A percentile compares a stretch with the other conserved stretches of the same genome.
Evolutionary conservation across 2,329 filamentous ascomycete species (phyloP).

Genomic region (Penicillium sp.): DNA sequence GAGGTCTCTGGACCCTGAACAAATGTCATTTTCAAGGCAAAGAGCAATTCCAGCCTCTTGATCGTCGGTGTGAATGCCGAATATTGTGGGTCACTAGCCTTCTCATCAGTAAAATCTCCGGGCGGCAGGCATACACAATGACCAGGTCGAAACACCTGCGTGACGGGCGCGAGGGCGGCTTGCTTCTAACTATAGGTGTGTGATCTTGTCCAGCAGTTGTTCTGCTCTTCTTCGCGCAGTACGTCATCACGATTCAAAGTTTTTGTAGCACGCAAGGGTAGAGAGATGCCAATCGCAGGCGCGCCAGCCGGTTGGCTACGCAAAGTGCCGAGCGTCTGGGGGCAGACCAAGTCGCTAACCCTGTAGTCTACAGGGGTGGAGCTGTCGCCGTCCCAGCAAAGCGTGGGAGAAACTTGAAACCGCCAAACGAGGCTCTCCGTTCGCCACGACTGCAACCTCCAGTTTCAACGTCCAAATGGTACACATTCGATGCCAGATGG

Average conservation of each 20-base stretch:
- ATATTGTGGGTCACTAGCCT: slow-evolving; percentile 1
- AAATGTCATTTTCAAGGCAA: slow-evolving; percentile 3
- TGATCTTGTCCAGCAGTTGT: neutral
- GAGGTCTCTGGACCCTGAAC: neutral
- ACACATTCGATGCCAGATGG: slow-evolving; percentile 1
- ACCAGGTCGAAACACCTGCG: neutral
- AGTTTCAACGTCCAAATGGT: slow-evolving; percentile 14
- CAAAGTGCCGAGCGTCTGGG: slow-evolving; percentile 6
- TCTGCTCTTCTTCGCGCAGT: neutral
- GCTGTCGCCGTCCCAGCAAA: slow-evolving; percentile 16
- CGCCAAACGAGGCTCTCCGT: slow-evolving; percentile 6
- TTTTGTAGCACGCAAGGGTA: slow-evolving; percentile 23
- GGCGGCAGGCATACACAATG: neutral
- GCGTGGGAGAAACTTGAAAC: slow-evolving; percentile 22
- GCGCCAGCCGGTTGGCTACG: slow-evolving; percentile 5
- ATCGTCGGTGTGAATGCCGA: neutral
- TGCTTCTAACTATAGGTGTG: neutral
- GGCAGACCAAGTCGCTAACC: neutral
- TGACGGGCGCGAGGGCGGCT: neutral
- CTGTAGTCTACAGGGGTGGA: slow-evolving; percentile 16
- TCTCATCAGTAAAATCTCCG: neutral
- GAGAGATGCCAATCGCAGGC: slow-evolving; percentile 17
- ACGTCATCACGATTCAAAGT: slow-evolving; percentile 8
- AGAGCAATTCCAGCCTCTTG: neutral
- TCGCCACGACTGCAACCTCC: slow-evolving; percentile 17